phyloP scores from a whole-genome alignment of 345 rosid species.

The Sisymbrium irio region DNA sequence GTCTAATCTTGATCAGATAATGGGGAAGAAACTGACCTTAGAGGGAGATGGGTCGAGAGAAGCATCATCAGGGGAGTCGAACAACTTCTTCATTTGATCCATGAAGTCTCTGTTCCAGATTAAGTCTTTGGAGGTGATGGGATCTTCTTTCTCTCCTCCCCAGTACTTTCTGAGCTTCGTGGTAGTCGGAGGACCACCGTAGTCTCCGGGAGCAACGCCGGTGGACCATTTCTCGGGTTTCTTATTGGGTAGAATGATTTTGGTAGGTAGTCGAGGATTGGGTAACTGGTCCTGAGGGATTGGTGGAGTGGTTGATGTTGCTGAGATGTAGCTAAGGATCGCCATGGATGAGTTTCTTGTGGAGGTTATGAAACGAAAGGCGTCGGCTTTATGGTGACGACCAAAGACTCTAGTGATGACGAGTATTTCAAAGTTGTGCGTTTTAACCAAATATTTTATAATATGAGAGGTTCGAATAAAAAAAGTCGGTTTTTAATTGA shows the following conservation, averaged over 20 bases:
- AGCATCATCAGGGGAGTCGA: slow-evolving; percentile 45
- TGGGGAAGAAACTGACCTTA: slow-evolving; percentile 40
- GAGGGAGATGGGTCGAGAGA: slow-evolving; percentile 40
- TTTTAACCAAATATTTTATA: background rate
- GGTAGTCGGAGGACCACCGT: slow-evolving; percentile 83
- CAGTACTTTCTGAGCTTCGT: slow-evolving; percentile 78
- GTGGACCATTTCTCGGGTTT: slow-evolving; percentile 90
- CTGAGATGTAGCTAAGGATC: slow-evolving; percentile 53
- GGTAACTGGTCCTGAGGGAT: slow-evolving; percentile 48
- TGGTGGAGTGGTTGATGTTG: slow-evolving; percentile 52
- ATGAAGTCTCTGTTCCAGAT: slow-evolving; percentile 94
- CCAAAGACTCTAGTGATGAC: background rate
- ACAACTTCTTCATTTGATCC: slow-evolving; percentile 66
- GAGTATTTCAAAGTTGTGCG: background rate
- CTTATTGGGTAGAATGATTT: slow-evolving; percentile 72
- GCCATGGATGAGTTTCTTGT: slow-evolving; percentile 50
- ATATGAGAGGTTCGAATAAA: background rate
- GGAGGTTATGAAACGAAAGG: slow-evolving; percentile 21
- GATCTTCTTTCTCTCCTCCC: slow-evolving; percentile 87
- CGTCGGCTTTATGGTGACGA: background rate
- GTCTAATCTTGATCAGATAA: background rate
- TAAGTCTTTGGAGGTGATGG: slow-evolving; percentile 76
- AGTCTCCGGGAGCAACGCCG: slow-evolving; percentile 89
- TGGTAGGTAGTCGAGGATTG: slow-evolving; percentile 47
- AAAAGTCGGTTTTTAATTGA: too few relatives aligned